These are phyloP conservation scores for Sinapis alba DNA, from an alignment of 441 rosid genomes.

Conservation along the genomic window DNA sequence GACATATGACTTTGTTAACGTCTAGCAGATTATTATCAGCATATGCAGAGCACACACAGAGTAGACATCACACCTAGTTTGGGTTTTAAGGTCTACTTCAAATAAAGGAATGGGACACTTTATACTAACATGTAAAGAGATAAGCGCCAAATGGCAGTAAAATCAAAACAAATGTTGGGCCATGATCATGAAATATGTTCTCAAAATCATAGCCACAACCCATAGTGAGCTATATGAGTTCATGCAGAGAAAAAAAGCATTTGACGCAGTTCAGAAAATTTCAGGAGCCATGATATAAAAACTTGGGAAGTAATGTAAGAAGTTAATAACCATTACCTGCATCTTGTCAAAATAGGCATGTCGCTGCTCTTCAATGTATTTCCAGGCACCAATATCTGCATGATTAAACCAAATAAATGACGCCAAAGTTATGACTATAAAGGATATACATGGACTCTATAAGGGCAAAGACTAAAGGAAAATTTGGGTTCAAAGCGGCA, in stretches of 20 bases:
- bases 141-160: not conserved
- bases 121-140: not conserved
- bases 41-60: constrained; percentile 1
- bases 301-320: constrained; percentile 9
- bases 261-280: not conserved
- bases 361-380: constrained; percentile 73
- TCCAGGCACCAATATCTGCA: constrained; percentile 92
- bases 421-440: not conserved
- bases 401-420: constrained; percentile 5
- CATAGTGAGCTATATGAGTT: not conserved
- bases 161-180: not conserved
- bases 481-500: not conserved
- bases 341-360: constrained; percentile 92
- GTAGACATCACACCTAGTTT: constrained; percentile 1
- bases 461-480: constrained; percentile 2
- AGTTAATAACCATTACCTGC: constrained; percentile 59
- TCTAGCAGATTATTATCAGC: not conserved
- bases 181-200: constrained; percentile 1
- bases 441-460: not conserved
- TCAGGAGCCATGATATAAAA: not conserved
- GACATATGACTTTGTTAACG: not conserved
- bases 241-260: not conserved
- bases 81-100: not conserved
- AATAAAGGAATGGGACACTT: not conserved
- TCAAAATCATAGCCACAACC: not conserved